Evolutionary conservation across 208 protist species (phyloP), one percentile per base, ranked within the genome.

Genomic region (Leishmania gerbilli): DNA sequence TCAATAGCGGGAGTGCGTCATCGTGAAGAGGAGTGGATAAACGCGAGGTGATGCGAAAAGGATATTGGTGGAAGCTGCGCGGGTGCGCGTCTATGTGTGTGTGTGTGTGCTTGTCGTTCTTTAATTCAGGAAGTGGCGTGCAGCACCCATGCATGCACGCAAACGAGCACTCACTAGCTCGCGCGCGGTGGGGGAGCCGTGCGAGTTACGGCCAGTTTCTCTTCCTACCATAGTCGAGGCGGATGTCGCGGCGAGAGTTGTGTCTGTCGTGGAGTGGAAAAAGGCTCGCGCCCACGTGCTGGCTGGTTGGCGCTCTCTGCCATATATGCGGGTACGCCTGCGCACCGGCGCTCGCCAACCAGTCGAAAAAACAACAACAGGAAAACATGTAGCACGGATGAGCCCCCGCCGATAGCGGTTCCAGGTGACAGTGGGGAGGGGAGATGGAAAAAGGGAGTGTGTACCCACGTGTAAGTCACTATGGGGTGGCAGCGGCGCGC

Each of bases 1-100:
- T 31, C 21, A 80, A 83, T 64, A 76, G 31, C 74, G 3, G 40
- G 74, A 40, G 55, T 64, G 27, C 45, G 24, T 56, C 31, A 31
- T 60, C 31, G 47, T 76, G 17, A 56, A 37, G 31, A 27, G 9
- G 34, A 60, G 31, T 1, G 3, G 47, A 11, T 15, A 45, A 13
- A 37, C 9, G 9, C 19, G 37, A 17, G 24, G 21, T 47, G 68
- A 47, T 49, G 40, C 68, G 24, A 19, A 19, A 13, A 24, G 68
- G 19, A 31, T n/a, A 9, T n/a, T 15, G 17, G 19, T 72, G 21
- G 37, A n/a, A 72, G 42, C 68, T 27, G 42, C 13, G 3, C n/a
- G n/a, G 31, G 27, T 40, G 60, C 60, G 11, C 27, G 5, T 67
- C 13, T 67, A 13, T 55, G 51, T 55, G 40, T 42, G 40, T 42